phyloP scores from a whole-genome alignment of 164 flowering plant species.

The Vitis rupestris region DNA sequence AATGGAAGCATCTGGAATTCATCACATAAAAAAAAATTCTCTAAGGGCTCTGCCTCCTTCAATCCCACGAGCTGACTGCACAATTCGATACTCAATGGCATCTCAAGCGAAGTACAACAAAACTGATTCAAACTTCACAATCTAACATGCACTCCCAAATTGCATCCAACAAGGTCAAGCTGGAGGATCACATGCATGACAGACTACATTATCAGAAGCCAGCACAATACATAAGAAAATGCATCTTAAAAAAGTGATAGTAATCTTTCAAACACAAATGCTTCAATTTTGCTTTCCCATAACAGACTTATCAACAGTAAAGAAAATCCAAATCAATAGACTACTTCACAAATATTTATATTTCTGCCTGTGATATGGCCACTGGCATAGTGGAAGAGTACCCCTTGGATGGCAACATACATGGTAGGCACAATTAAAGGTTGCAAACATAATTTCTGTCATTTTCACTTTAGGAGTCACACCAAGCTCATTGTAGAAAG shows the following conservation, averaged over 20 bases:
- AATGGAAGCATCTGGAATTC: slow-evolving; percentile 22
- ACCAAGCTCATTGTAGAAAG: slow-evolving; percentile 1
- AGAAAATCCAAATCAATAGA: too few relatives aligned
- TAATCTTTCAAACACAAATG: too few relatives aligned
- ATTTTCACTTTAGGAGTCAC: slow-evolving; percentile 13
- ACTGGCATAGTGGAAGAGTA: slow-evolving; percentile 12
- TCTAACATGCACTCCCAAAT: neutral
- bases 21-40: neutral
- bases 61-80: too few relatives aligned
- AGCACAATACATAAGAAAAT: slow-evolving; percentile 9
- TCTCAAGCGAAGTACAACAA: too few relatives aligned
- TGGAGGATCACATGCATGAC: slow-evolving; percentile 15
- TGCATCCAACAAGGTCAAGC: slow-evolving; percentile 14
- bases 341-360: too few relatives aligned
- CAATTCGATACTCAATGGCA: too few relatives aligned
- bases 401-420: slow-evolving; percentile 11
- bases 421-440: slow-evolving; percentile 10
- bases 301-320: too few relatives aligned
- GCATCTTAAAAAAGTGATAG: neutral
- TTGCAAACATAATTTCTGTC: slow-evolving; percentile 14
- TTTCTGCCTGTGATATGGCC: slow-evolving; percentile 9
- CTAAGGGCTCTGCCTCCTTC: too few relatives aligned
- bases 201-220: slow-evolving; percentile 12
- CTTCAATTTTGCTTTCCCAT: too few relatives aligned
- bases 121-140: too few relatives aligned